Percentiles rank a stretch among this genome's conserved stretches.
phyloP scores from a whole-genome alignment of 2,329 filamentous ascomycete genomes.

The Colletotrichum eremochloae region DNA sequence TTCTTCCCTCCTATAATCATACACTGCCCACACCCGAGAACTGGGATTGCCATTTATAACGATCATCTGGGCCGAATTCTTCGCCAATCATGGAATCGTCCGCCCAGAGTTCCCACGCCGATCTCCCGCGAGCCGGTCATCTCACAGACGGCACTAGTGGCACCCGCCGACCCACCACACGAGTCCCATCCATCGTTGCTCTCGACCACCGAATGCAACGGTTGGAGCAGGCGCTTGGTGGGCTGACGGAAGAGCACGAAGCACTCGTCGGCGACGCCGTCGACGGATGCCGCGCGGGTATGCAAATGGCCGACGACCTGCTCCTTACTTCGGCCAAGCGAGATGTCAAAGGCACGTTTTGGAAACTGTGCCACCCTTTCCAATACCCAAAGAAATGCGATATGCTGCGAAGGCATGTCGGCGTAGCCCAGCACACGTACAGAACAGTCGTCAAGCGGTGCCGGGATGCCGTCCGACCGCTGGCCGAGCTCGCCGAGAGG shows the following conservation, averaged over 20 bases:
- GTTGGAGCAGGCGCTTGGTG: not conserved
- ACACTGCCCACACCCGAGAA: not conserved
- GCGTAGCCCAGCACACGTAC: not conserved
- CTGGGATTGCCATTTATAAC: not conserved
- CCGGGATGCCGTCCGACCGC: not conserved
- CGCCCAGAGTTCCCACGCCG: conserved; percentile 19
- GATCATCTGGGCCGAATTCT: conserved; percentile 22
- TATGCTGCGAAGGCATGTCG: not conserved
- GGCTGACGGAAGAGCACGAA: not conserved
- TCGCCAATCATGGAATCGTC: conserved; percentile 15
- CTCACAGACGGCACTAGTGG: not conserved
- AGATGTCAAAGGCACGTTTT: not conserved
- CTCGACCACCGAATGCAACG: not conserved
- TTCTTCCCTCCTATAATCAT: not conserved
- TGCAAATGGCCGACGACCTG: not conserved
- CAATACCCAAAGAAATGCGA: not conserved
- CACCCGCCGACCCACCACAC: conserved; percentile 11
- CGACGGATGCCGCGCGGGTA: not conserved
- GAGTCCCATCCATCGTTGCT: not conserved
- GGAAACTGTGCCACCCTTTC: not conserved
- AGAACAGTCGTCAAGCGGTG: not conserved
- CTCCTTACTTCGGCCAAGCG: not conserved
- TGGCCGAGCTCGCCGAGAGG: not conserved
- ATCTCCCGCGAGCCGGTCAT: conserved; percentile 31
- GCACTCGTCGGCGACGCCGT: not conserved